These are phyloP conservation scores for Calycina herbarum DNA, from an alignment of 2,329 filamentous ascomycete genomes.

Conservation along the genomic window DNA sequence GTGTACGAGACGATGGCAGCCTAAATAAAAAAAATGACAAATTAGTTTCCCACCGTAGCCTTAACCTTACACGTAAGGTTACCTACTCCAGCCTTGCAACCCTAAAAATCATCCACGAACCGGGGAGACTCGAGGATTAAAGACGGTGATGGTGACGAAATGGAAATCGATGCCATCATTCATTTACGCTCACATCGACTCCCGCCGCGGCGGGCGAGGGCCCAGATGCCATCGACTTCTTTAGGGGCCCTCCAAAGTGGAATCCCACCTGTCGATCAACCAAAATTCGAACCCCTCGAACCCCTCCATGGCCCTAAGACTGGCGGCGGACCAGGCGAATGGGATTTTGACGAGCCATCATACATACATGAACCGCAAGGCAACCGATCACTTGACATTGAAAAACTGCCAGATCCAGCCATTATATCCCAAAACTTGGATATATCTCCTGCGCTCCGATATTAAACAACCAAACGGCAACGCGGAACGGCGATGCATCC, in stretches of 20 bases:
- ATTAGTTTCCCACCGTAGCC: too few relatives aligned
- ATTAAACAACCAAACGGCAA: neutral
- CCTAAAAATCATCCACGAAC: neutral
- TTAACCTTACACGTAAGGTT: neutral
- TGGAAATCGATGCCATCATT: neutral
- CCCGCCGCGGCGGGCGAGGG: constrained; percentile 2
- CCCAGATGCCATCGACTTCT: neutral
- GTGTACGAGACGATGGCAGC: too few relatives aligned
- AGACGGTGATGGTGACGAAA: constrained; percentile 1
- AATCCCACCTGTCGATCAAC: neutral
- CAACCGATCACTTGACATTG: neutral
- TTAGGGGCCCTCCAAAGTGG: neutral
- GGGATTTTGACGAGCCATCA: too few relatives aligned
- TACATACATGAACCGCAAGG: neutral
- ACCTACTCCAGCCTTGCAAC: neutral
- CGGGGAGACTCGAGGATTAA: neutral
- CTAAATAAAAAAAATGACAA: too few relatives aligned
- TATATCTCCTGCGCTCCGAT: neutral
- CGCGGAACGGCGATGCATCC: neutral
- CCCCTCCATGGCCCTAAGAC: neutral
- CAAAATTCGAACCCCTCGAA: neutral
- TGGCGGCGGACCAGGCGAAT: too few relatives aligned
- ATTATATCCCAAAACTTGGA: neutral
- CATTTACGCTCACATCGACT: neutral
- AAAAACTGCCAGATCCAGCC: neutral